Conservation (phyloP, 1,284 basidiomycete species). For the Apiotrichum veenhuisii region DNA sequence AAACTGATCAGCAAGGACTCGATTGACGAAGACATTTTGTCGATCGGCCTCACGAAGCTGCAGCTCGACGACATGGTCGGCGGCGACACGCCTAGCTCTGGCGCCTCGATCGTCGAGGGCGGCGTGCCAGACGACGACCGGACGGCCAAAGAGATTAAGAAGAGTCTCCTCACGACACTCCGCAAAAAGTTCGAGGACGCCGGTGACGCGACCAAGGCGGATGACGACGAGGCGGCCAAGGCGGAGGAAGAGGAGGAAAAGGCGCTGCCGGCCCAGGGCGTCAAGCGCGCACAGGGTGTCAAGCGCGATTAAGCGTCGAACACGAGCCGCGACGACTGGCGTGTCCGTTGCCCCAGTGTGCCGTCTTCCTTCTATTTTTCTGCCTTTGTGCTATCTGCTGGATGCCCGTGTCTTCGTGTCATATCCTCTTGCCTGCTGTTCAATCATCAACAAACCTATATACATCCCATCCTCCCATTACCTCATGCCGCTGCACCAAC, state of each 20-base stretch:
- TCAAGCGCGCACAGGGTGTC: neutral
- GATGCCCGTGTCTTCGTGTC: too few species aligned
- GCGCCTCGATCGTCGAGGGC: constrained; percentile 43
- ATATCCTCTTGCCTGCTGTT: too few species aligned
- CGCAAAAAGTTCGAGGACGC: constrained; percentile 63
- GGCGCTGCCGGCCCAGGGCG: constrained; percentile 9
- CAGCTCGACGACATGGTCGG: constrained; percentile 89
- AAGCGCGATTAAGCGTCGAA: neutral
- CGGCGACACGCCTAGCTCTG: constrained; percentile 50
- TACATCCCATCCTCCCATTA: too few species aligned
- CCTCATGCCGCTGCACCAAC: too few species aligned
- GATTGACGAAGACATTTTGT: constrained; percentile 93
- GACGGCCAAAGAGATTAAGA: constrained; percentile 63
- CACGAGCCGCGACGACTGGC: too few species aligned
- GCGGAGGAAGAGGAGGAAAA: constrained; percentile 9
- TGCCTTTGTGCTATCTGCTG: too few species aligned
- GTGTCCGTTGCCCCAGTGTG: too few species aligned
- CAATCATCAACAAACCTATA: too few species aligned
- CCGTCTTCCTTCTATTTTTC: too few species aligned
- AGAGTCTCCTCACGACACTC: constrained; percentile 71
- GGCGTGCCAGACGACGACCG: constrained; percentile 65
- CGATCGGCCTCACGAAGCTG: constrained; percentile 84
- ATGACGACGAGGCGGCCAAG: constrained; percentile 4
- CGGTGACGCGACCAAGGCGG: constrained; percentile 26
- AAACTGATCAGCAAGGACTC: constrained; percentile 89